Evolutionary conservation across 202 grass and related monocot genomes (phyloP), one percentile per base, ranked within the genome.

Genomic region (Cymbopogon flexuosus): DNA sequence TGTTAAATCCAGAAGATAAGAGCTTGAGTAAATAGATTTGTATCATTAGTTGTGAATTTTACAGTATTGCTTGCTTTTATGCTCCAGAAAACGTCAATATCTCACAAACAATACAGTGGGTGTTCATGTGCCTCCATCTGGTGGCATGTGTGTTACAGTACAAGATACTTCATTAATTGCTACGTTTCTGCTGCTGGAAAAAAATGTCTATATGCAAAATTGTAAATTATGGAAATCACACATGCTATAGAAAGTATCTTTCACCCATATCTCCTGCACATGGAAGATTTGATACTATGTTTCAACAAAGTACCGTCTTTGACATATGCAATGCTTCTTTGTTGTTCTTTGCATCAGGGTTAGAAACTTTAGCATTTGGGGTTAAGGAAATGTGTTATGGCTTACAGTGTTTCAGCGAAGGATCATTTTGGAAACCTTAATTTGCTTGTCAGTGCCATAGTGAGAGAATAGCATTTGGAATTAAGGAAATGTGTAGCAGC

Each of bases 71-170:
- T 56, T 56, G 16, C 15, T 71, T 60, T 34, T 69, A 49, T 69
- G 70, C 49, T 86, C n/a, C 37, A 75, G 19, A 86, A 54, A 46
- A 66, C 35, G 8, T 59, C n/a, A 45, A 60, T 46, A 33, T 74
- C 37, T 33, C 40, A 29, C 57, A 70, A 9, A 67, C 27, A 29
- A 29, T 22, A 11, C 6, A 47, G 21, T 51, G 19, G 67, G 67
- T 70, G 5, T 19, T 67, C 56, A 18, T 62, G 43, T 11, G 69
- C 73, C 61, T 5, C 10, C 5, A 22, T 58, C 19, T 61, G 51
- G 27, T 43, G 40, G 36, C 19, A 13, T 46, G 21, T 37, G 21
- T 15, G 8, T 22, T 68, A 39, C 71, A 76, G 65, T 81, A 56
- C 54, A 73, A 14, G 64, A 23, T 46, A 16, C 51, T 79, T 79